A percentile compares a stretch with the other conserved stretches of the same genome.
Conservation (phyloP, 2,329 filamentous ascomycete genomes). For the Dactylellina haptotyla region DNA sequence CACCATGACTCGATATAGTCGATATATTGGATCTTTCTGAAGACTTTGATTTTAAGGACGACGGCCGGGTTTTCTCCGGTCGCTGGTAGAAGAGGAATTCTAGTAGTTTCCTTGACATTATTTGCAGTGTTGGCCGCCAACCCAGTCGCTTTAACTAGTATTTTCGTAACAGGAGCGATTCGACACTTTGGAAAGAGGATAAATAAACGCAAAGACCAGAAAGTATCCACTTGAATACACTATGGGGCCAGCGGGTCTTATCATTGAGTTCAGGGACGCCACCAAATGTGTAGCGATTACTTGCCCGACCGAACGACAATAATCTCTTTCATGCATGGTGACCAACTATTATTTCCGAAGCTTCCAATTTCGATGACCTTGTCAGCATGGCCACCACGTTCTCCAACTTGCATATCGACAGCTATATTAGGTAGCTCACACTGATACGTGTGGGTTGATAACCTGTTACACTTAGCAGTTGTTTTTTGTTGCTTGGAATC, state of each 20-base stretch:
- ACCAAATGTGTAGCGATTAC: too few species aligned
- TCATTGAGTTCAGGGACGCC: not conserved
- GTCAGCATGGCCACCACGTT: constrained; percentile 38
- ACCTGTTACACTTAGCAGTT: constrained; percentile 9
- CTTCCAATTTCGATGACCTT: constrained; percentile 16
- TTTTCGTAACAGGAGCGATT: too few species aligned
- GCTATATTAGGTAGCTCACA: constrained; percentile 40
- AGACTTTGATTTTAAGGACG: constrained; percentile 24
- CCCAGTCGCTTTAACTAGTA: too few species aligned
- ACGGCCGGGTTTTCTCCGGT: constrained; percentile 25
- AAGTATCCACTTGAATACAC: too few species aligned
- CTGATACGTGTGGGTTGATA: constrained; percentile 2
- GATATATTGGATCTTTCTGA: constrained; percentile 56
- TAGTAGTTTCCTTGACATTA: constrained; percentile 23
- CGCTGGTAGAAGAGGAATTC: constrained; percentile 48
- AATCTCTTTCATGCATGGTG: not conserved
- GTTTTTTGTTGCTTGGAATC: constrained; percentile 3
- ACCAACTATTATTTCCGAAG: constrained; percentile 11
- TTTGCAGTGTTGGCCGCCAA: too few species aligned
- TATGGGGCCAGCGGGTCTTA: not conserved
- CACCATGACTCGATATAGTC: constrained; percentile 62
- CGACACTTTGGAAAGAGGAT: too few species aligned
- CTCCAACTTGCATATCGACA: constrained; percentile 11
- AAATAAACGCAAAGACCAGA: too few species aligned
- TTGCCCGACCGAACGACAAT: not conserved